phyloP scores from a whole-genome alignment of 2,329 filamentous ascomycete species.

The Botrytis fragariae region DNA sequence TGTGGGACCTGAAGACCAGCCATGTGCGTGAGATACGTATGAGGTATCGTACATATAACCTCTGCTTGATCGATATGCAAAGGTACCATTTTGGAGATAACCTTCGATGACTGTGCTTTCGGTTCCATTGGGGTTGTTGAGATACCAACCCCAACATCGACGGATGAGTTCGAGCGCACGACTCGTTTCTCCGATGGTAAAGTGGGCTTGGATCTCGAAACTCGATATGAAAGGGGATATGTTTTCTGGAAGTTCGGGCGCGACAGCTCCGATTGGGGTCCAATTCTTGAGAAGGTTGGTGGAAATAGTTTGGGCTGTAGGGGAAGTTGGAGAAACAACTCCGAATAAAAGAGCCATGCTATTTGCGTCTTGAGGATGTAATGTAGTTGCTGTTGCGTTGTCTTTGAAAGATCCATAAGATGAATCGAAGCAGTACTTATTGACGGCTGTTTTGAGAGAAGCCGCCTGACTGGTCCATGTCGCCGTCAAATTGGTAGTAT shows the following conservation, averaged over 20 bases:
- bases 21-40: constrained; percentile 49
- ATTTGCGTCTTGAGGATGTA: constrained; percentile 61
- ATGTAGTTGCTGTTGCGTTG: constrained; percentile 49
- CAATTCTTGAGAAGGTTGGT: constrained; percentile 46
- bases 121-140: constrained; percentile 55
- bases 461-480: constrained; percentile 27
- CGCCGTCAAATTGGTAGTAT: constrained; percentile 28
- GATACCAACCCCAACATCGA: constrained; percentile 60
- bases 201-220: constrained; percentile 57
- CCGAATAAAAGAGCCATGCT: constrained; percentile 48
- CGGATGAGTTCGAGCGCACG: constrained; percentile 57
- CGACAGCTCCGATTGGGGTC: constrained; percentile 53
- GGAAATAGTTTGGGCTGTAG: constrained; percentile 37
- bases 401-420: constrained; percentile 33
- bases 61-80: constrained; percentile 52
- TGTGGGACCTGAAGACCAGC: constrained; percentile 49
- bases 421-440: constrained; percentile 28
- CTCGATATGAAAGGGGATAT: constrained; percentile 58
- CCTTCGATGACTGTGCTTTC: constrained; percentile 59
- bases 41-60: constrained; percentile 48
- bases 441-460: constrained; percentile 28
- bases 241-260: constrained; percentile 56
- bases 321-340: constrained; percentile 22
- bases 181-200: constrained; percentile 46
- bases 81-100: constrained; percentile 54